Conservation (phyloP, 257 asterid genomes). For the Ajuga chamaepitys region DNA sequence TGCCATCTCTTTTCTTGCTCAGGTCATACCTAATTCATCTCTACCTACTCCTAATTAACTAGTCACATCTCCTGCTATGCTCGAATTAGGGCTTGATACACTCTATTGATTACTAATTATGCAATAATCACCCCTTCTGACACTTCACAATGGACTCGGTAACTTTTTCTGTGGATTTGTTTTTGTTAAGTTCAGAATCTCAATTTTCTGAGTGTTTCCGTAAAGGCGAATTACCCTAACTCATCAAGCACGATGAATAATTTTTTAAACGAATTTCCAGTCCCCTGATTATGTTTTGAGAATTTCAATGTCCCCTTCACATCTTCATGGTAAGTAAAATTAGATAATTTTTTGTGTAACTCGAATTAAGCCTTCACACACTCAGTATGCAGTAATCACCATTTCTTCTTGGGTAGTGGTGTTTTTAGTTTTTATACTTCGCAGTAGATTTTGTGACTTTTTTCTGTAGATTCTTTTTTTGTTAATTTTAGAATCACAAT, state of each 20-base stretch:
- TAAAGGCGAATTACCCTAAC: too few relatives aligned
- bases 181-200: background rate
- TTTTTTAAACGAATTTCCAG: too few relatives aligned
- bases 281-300: too few relatives aligned
- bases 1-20: constrained; percentile 79
- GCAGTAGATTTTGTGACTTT: too few relatives aligned
- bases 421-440: too few relatives aligned
- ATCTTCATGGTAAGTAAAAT: too few relatives aligned
- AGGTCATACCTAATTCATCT: constrained; percentile 27
- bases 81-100: background rate
- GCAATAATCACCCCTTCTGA: background rate
- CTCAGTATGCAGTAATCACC: background rate
- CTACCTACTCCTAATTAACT: background rate
- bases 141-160: background rate
- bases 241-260: background rate
- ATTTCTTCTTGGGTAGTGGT: too few relatives aligned
- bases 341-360: constrained; percentile 80
- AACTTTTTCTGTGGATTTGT: background rate
- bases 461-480: too few relatives aligned
- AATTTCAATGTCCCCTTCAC: too few relatives aligned
- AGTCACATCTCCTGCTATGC: background rate
- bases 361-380: background rate
- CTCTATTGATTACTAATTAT: background rate
- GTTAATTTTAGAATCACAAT: too few relatives aligned
- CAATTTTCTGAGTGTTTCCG: background rate